Conservation (phyloP, 1,284 basidiomycete species). For the Ceratobasidium sp. region DNA sequence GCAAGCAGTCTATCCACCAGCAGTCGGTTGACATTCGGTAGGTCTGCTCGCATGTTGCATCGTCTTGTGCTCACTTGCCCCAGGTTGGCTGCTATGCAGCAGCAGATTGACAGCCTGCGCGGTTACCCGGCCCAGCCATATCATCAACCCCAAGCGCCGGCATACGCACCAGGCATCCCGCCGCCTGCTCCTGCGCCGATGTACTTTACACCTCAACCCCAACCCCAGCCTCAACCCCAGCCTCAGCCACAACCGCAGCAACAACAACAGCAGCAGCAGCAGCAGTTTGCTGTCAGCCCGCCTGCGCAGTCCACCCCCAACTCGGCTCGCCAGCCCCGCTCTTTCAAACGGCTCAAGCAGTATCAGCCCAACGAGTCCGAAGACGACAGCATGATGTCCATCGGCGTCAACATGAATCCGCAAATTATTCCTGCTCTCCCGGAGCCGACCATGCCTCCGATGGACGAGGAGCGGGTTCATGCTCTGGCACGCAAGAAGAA, state of each 20-base stretch:
- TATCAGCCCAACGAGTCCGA: conserved; percentile 36
- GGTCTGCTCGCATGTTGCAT: not conserved
- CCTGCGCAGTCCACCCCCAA: conserved; percentile 24
- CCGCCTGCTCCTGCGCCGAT: conserved; percentile 18
- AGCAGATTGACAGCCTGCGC: conserved; percentile 36
- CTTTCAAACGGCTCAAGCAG: conserved; percentile 35
- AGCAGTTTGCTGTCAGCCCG: conserved; percentile 31
- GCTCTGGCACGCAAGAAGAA: conserved; percentile 38
- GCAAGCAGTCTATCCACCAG: conserved; percentile 36
- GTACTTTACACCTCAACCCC: conserved; percentile 25
- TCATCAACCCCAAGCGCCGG: conserved; percentile 27
- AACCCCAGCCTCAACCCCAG: conserved; percentile 1
- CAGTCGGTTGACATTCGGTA: conserved; percentile 39
- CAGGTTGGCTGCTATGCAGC: conserved; percentile 34
- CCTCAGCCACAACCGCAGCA: conserved; percentile 18
- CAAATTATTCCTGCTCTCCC: conserved; percentile 32
- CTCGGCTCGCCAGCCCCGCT: conserved; percentile 32
- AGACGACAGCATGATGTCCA: conserved; percentile 28
- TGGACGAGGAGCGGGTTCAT: conserved; percentile 40
- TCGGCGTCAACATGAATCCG: conserved; percentile 17
- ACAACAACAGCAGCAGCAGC: not conserved
- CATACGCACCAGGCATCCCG: conserved; percentile 30
- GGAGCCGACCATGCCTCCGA: conserved; percentile 29
- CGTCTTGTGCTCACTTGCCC: not conserved
- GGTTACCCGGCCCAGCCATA: conserved; percentile 33